Conservation (phyloP, 495 filamentous ascomycete genomes). For the Tuber borchii region DNA sequence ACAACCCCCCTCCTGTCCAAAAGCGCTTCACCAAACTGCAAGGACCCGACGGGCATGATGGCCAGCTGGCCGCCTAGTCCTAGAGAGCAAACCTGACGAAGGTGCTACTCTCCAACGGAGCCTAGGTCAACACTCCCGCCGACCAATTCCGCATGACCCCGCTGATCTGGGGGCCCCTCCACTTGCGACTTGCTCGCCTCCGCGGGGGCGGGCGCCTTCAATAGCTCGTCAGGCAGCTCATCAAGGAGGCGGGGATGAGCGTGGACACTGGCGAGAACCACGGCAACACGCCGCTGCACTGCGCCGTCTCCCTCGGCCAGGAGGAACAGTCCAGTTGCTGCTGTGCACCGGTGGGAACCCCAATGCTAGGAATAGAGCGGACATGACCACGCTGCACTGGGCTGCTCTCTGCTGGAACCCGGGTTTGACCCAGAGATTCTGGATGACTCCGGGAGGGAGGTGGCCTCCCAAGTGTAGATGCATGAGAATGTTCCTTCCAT, state of each 20-base stretch:
- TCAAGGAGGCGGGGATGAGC: background rate
- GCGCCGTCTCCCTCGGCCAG: slow-evolving; percentile 17
- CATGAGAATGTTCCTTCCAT: background rate
- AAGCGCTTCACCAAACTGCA: slow-evolving; percentile 14
- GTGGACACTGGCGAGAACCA: slow-evolving; percentile 18
- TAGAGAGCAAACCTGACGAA: slow-evolving; percentile 30
- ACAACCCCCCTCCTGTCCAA: slow-evolving; percentile 21
- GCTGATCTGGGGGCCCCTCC: slow-evolving; percentile 39
- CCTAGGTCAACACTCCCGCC: slow-evolving; percentile 40
- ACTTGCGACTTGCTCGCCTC: background rate
- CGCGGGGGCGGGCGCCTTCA: background rate
- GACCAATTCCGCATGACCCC: slow-evolving; percentile 42
- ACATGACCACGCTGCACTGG: slow-evolving; percentile 20
- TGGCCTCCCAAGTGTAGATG: background rate
- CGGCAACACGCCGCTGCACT: slow-evolving; percentile 27
- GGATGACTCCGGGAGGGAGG: background rate
- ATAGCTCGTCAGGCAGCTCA: background rate
- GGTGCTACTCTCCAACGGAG: slow-evolving; percentile 43
- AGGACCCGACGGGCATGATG: slow-evolving; percentile 12
- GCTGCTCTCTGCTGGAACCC: background rate
- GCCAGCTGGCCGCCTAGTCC: slow-evolving; percentile 13
- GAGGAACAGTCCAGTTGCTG: slow-evolving; percentile 17
- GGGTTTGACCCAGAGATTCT: background rate
- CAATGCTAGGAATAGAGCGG: slow-evolving; percentile 14
- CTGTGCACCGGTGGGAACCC: slow-evolving; percentile 18